Evolutionary conservation across 2,329 filamentous ascomycete species (phyloP).

Genomic region (Akanthomyces dipterigenus): DNA sequence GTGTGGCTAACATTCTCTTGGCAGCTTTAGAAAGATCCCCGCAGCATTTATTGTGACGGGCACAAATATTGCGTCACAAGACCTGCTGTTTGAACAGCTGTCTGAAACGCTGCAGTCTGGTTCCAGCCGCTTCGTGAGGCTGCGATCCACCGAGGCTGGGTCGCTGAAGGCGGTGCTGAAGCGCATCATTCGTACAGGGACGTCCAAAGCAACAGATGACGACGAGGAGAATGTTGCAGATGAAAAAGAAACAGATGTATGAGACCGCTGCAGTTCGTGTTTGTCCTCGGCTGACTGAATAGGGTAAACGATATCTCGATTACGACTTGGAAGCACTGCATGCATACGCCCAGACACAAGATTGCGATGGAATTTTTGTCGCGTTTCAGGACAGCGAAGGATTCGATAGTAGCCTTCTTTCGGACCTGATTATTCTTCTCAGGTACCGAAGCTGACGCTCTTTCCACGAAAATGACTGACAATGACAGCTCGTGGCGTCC

Average conservation of each 20-base stretch:
- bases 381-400: constrained; percentile 78
- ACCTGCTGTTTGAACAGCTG: constrained; percentile 66
- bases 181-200: constrained; percentile 63
- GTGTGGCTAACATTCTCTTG: constrained; percentile 15
- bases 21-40: constrained; percentile 47
- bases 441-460: constrained; percentile 40
- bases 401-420: constrained; percentile 66
- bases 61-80: constrained; percentile 70
- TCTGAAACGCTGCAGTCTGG: constrained; percentile 45
- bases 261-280: constrained; percentile 11
- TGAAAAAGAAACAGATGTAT: constrained; percentile 40
- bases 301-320: constrained; percentile 62
- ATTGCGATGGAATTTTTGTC: constrained; percentile 56
- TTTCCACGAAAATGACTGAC: constrained; percentile 23
- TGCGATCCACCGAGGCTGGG: constrained; percentile 64
- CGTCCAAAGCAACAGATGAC: constrained; percentile 37
- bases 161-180: constrained; percentile 70
- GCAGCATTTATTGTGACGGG: constrained; percentile 70
- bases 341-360: constrained; percentile 48
- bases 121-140: constrained; percentile 52
- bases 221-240: constrained; percentile 54
- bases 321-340: constrained; percentile 71
- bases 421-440: constrained; percentile 63
- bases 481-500: constrained; percentile 56
- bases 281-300: not conserved